Evolutionary conservation across 164 flowering plant species (phyloP).

Genomic region (Platanus orientalis): DNA sequence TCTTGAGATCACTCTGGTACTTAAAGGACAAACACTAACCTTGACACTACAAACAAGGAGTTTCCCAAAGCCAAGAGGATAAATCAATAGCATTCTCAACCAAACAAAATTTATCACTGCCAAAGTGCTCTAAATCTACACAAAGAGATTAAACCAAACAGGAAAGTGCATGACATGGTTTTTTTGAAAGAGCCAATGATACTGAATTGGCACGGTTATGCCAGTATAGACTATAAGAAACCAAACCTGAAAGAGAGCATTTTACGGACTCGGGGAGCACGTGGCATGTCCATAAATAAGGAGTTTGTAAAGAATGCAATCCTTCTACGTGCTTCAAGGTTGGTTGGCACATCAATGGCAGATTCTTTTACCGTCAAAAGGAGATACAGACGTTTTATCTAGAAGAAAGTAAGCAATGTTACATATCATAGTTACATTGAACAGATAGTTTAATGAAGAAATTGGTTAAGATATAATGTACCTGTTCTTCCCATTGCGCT

Average conservation of each 20-base stretch:
- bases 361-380: slow-evolving; percentile 87
- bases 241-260: slow-evolving; percentile 94
- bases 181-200: neutral
- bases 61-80: no score
- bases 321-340: slow-evolving; percentile 94
- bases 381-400: slow-evolving; percentile 44
- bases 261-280: slow-evolving; percentile 84
- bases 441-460: neutral
- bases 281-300: slow-evolving; percentile 95
- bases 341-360: slow-evolving; percentile 75
- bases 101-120: no score
- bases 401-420: neutral
- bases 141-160: no score
- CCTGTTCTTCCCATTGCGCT: slow-evolving; percentile 99
- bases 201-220: neutral
- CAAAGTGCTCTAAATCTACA: no score
- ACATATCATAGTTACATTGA: neutral
- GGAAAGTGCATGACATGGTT: no score
- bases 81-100: no score
- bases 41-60: no score
- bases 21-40: no score
- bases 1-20: no score
- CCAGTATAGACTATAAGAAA: neutral
- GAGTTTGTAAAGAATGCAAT: slow-evolving; percentile 87
- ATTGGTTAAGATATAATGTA: slow-evolving; percentile 10